Percentiles rank a stretch among this genome's conserved stretches.
These are phyloP conservation scores for Massarina eburnea DNA, from an alignment of 2,329 filamentous ascomycete species.

Conservation along the genomic window DNA sequence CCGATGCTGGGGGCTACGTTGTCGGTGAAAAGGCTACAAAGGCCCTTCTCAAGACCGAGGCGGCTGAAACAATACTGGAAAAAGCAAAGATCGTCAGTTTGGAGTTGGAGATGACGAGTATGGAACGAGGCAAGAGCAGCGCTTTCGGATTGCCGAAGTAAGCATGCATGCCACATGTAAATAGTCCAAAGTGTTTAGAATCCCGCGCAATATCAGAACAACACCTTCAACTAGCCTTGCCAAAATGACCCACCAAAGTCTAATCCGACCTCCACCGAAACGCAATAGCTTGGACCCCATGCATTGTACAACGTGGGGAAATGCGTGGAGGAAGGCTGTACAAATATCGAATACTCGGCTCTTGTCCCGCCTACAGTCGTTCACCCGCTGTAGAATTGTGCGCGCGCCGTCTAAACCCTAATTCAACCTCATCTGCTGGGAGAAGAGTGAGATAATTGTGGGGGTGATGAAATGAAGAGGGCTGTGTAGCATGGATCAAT, in stretches of 20 bases:
- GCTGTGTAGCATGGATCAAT: background rate
- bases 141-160: too few species aligned
- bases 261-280: background rate
- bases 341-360: background rate
- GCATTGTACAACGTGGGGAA: background rate
- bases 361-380: background rate
- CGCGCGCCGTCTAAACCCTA: background rate
- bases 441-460: background rate
- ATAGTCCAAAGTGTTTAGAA: background rate
- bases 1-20: background rate
- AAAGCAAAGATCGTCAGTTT: too few species aligned
- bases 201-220: background rate
- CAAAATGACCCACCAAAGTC: too few species aligned
- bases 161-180: too few species aligned
- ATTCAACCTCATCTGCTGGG: background rate
- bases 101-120: too few species aligned
- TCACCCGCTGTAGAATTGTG: background rate
- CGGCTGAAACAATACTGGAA: too few species aligned
- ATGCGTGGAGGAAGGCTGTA: background rate
- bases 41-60: background rate
- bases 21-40: background rate
- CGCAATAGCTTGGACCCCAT: background rate
- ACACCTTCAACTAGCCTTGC: too few species aligned
- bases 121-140: too few species aligned
- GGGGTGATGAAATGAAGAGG: background rate